Conservation (phyloP, 805 yeast species). For the Candida adriatica region DNA sequence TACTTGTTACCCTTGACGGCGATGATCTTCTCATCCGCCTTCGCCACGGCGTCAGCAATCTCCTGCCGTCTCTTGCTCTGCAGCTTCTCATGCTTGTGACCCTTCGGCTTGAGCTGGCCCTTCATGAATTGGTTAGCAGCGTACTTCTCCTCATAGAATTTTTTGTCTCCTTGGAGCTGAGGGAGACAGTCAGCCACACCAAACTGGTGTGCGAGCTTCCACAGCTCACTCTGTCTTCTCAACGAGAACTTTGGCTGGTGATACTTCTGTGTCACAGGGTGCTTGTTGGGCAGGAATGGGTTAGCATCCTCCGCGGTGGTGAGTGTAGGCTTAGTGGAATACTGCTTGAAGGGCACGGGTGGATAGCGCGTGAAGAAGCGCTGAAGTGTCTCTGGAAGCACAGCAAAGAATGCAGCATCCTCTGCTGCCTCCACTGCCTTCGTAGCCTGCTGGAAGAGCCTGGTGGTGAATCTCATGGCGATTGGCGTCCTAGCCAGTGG, state of each 20-base stretch:
- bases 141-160: constrained; percentile 75
- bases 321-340: constrained; percentile 56
- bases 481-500: not conserved
- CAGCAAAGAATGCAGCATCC: constrained; percentile 37
- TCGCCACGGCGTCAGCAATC: constrained; percentile 58
- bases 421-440: not conserved
- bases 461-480: constrained; percentile 4
- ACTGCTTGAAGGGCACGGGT: constrained; percentile 69
- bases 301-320: constrained; percentile 67
- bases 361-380: constrained; percentile 78
- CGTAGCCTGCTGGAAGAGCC: constrained; percentile 2
- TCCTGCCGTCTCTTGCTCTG: constrained; percentile 50
- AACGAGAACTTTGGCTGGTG: constrained; percentile 75
- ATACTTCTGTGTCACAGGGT: constrained; percentile 71
- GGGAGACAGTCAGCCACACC: constrained; percentile 83
- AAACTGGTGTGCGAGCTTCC: constrained; percentile 71
- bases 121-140: constrained; percentile 60
- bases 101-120: constrained; percentile 75
- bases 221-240: constrained; percentile 77
- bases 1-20: constrained; percentile 32
- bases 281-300: constrained; percentile 82
- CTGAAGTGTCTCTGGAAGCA: constrained; percentile 64
- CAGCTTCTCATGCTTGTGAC: constrained; percentile 72
- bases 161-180: constrained; percentile 37
- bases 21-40: constrained; percentile 59